phyloP scores from a whole-genome alignment of 2,329 filamentous ascomycete genomes.

The Sphaceloma murrayae region DNA sequence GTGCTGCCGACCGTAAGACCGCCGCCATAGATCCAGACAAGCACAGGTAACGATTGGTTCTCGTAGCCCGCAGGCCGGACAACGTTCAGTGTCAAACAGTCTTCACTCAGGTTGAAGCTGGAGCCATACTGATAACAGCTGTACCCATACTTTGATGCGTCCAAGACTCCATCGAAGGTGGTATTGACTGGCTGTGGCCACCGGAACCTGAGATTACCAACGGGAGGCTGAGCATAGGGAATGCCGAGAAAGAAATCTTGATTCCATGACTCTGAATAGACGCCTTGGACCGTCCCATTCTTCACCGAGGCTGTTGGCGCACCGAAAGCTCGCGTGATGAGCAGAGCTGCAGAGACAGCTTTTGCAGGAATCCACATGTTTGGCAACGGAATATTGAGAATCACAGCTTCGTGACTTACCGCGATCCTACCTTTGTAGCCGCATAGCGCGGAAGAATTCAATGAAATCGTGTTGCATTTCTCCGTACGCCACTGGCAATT shows the following conservation, averaged over 20 bases:
- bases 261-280: slow-evolving; percentile 32
- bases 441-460: slow-evolving; percentile 12
- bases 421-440: background rate
- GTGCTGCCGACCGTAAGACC: slow-evolving; percentile 19
- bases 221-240: slow-evolving; percentile 31
- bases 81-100: slow-evolving; percentile 38
- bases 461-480: background rate
- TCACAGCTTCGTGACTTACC: background rate
- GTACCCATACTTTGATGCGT: slow-evolving; percentile 36
- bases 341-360: background rate
- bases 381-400: no score
- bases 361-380: no score
- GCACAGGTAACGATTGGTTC: slow-evolving; percentile 18
- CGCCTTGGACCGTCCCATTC: slow-evolving; percentile 37
- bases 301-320: slow-evolving; percentile 31
- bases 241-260: slow-evolving; percentile 41
- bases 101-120: slow-evolving; percentile 37
- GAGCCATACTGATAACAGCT: slow-evolving; percentile 41
- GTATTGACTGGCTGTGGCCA: slow-evolving; percentile 29
- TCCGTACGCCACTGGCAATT: slow-evolving; percentile 2
- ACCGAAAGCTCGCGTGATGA: background rate
- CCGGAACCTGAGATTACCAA: slow-evolving; percentile 28
- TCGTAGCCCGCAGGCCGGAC: slow-evolving; percentile 22
- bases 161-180: slow-evolving; percentile 32
- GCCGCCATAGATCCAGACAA: slow-evolving; percentile 21